phyloP scores from a whole-genome alignment of 2,329 filamentous ascomycete species.

The Aureobasidium sp. region DNA sequence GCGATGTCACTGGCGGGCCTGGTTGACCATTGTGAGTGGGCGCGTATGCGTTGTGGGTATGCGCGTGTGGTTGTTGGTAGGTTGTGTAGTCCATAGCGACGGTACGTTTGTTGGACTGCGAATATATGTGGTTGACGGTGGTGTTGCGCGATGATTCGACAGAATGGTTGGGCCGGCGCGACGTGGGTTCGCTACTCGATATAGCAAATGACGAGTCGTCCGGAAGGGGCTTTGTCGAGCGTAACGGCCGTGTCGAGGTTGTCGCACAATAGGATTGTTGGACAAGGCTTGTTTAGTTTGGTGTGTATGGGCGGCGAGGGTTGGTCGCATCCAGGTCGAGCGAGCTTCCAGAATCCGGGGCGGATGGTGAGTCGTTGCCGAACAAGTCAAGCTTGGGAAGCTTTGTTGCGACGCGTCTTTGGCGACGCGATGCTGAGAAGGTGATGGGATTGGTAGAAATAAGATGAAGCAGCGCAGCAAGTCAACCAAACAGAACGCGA shows the following conservation, averaged over 20 bases:
- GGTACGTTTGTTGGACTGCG: background rate
- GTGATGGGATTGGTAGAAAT: slow-evolving; percentile 11
- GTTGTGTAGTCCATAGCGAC: slow-evolving; percentile 43
- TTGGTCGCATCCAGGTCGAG: slow-evolving; percentile 4
- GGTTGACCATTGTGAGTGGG: slow-evolving; percentile 35
- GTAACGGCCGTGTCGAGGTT: background rate
- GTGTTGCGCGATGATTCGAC: background rate
- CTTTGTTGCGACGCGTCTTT: slow-evolving; percentile 4
- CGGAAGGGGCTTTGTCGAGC: background rate
- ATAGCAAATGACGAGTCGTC: background rate
- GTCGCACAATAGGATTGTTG: background rate
- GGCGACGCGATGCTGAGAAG: background rate
- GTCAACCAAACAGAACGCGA: slow-evolving; percentile 15
- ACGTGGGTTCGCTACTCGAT: background rate
- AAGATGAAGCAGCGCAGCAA: background rate
- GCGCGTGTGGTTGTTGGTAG: slow-evolving; percentile 40
- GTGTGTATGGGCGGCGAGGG: background rate
- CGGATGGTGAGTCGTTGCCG: background rate
- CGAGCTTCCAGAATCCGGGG: slow-evolving; percentile 4
- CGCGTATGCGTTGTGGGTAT: slow-evolving; percentile 24
- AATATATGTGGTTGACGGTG: background rate
- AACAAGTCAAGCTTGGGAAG: background rate
- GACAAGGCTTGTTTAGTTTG: background rate
- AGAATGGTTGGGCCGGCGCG: background rate
- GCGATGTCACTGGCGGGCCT: slow-evolving; percentile 57